These are phyloP conservation scores for Nakataea oryzae DNA, from an alignment of 2,329 filamentous ascomycete genomes.

Conservation along the genomic window DNA sequence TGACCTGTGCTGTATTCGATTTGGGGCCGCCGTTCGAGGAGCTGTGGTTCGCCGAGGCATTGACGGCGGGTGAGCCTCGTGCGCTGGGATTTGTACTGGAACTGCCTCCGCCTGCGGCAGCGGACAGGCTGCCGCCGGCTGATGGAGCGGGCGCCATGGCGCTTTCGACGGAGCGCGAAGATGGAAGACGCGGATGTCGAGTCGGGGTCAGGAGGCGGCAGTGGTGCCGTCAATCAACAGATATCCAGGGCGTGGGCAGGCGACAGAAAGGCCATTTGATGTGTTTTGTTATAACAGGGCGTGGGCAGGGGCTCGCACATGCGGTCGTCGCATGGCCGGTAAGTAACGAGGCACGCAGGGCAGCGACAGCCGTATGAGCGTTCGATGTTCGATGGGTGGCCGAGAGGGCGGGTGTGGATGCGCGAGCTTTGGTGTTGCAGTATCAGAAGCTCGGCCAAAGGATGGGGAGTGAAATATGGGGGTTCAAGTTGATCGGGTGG, in stretches of 20 bases:
- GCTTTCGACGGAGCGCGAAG: neutral
- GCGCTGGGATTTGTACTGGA: conserved; percentile 35
- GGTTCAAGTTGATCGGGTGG: neutral
- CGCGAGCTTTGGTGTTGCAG: neutral
- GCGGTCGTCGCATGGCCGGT: neutral
- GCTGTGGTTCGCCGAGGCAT: conserved; percentile 20
- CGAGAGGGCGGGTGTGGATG: neutral
- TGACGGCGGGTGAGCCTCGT: conserved; percentile 39
- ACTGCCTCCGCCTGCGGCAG: neutral
- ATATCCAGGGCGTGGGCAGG: neutral
- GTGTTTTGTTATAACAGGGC: neutral
- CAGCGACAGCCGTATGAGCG: neutral
- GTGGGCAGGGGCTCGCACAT: neutral
- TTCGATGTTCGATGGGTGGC: neutral
- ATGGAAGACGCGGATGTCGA: neutral
- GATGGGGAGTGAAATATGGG: neutral
- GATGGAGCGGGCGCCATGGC: conserved; percentile 1
- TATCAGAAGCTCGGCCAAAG: neutral
- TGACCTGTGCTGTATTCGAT: conserved; percentile 39
- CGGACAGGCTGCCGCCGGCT: neutral
- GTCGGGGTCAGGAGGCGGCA: neutral
- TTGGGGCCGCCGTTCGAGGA: conserved; percentile 22
- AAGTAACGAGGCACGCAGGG: neutral
- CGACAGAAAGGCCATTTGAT: neutral
- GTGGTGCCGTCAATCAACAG: neutral